Conservation (phyloP, 2,329 filamentous ascomycete genomes). For the Chrysosporium keratinophilum region DNA sequence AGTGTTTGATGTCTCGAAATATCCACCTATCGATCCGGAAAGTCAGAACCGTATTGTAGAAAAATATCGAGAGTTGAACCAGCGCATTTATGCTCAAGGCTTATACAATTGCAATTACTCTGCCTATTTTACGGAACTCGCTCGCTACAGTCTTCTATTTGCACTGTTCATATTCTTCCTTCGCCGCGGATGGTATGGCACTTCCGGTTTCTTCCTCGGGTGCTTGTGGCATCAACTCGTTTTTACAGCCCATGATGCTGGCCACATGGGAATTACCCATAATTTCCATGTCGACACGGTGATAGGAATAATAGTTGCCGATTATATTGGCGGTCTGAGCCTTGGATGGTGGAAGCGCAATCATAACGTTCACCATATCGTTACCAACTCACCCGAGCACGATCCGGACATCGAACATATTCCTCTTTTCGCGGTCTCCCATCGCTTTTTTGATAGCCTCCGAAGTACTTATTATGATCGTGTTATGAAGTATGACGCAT, state of each 20-base stretch:
- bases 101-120: slow-evolving; percentile 77
- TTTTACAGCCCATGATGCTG: slow-evolving; percentile 88
- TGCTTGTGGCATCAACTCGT: slow-evolving; percentile 88
- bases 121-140: slow-evolving; percentile 64
- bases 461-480: slow-evolving; percentile 75
- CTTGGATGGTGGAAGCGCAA: slow-evolving; percentile 95
- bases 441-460: slow-evolving; percentile 63
- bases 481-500: slow-evolving; percentile 64
- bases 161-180: slow-evolving; percentile 51
- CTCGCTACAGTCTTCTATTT: slow-evolving; percentile 62
- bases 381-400: slow-evolving; percentile 90
- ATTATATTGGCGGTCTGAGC: slow-evolving; percentile 80
- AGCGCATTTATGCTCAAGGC: slow-evolving; percentile 60
- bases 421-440: slow-evolving; percentile 78
- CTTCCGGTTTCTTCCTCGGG: slow-evolving; percentile 66
- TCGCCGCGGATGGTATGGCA: slow-evolving; percentile 53
- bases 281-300: slow-evolving; percentile 70
- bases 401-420: slow-evolving; percentile 91
- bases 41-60: slow-evolving; percentile 66
- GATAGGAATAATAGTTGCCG: slow-evolving; percentile 81
- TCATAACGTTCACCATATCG: slow-evolving; percentile 93
- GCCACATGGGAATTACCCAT: slow-evolving; percentile 96
- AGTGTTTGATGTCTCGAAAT: slow-evolving; percentile 64
- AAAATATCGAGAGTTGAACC: slow-evolving; percentile 71
- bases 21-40: slow-evolving; percentile 61